Evolutionary conservation across 2,329 filamentous ascomycete genomes (phyloP), one percentile per base, ranked within the genome.

Genomic region (Teratosphaeria nubilosa): DNA sequence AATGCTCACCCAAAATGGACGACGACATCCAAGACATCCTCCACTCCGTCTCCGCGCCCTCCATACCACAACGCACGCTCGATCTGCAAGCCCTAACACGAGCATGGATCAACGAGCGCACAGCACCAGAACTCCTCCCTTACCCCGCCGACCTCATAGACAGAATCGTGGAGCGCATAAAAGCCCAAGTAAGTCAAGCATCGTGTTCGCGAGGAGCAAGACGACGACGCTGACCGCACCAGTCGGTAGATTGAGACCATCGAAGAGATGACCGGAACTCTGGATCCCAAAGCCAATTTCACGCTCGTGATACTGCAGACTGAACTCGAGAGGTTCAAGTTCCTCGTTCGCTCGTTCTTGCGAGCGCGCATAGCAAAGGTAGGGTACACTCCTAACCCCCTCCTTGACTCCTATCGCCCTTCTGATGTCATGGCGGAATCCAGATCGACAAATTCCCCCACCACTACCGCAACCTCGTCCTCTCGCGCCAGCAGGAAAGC

Each of bases 281-380:
- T 91, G 84, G 91, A 95, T 68, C 88, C 91, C 53, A 91, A 88
- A 73, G 86, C 89, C 63, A 97, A 96, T 72, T 96, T 99, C 72
- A 85, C 85, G 61, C 85, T 97, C 69, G 96, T 96, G 54, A 87
- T 99, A 62, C 86, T 96, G 57, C 94, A 99, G 77, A 97, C 95
- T 6, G 94, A 99, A 76, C 82, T 99, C 57, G 91, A 96, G 72
- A 82, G 94, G 52, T 95, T 89, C 75, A 96, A 96, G 76, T 99
- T 91, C 69, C 80, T 99, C 24, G 82, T 97, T 20, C 82, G 94
- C 60, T 87, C 88, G 63, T 87, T 92, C 64, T 75, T 99, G 58
- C 82, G 95, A 56, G 86, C 88, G 10, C 82, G 94, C n/a, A 85
- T 97, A 58, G 84, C 88, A 56, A 97, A 99, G 82, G 88, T 90